Conservation (phyloP, 1,139 yeast species). For the Keqinozyma sinolaborantium region DNA sequence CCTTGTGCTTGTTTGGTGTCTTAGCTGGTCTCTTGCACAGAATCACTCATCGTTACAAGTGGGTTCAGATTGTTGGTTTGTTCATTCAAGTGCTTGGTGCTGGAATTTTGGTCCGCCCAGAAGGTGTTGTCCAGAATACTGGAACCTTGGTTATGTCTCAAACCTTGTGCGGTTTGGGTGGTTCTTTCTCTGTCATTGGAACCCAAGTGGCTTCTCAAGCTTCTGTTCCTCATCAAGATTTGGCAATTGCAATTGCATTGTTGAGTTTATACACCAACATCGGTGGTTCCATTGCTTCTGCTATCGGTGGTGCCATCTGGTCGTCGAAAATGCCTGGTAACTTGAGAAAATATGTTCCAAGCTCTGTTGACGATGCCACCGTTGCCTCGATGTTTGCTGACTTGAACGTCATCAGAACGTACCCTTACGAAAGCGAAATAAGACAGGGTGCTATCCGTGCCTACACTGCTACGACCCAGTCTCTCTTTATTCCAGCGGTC, state of each 20-base stretch:
- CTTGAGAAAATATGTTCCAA: slow-evolving; percentile 20
- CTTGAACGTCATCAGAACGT: slow-evolving; percentile 13
- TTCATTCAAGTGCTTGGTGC: slow-evolving; percentile 22
- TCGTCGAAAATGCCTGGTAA: slow-evolving; percentile 33
- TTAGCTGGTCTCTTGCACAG: slow-evolving; percentile 25
- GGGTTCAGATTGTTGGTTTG: slow-evolving; percentile 23
- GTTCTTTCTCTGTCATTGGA: slow-evolving; percentile 25
- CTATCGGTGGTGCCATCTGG: slow-evolving; percentile 50
- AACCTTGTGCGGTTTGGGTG: slow-evolving; percentile 26
- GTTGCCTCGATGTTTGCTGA: slow-evolving; percentile 15
- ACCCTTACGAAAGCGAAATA: slow-evolving; percentile 16
- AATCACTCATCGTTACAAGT: slow-evolving; percentile 26
- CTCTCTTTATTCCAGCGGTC: slow-evolving; percentile 19
- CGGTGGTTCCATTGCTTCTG: slow-evolving; percentile 42
- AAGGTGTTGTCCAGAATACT: slow-evolving; percentile 15
- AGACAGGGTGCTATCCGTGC: slow-evolving; percentile 26
- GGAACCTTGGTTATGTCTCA: slow-evolving; percentile 16
- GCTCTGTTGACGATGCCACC: slow-evolving; percentile 10
- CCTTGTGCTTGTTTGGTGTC: slow-evolving; percentile 29
- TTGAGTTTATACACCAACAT: slow-evolving; percentile 36
- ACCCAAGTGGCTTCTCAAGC: slow-evolving; percentile 30
- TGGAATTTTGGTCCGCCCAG: slow-evolving; percentile 19
- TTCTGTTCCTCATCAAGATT: slow-evolving; percentile 41
- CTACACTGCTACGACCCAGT: slow-evolving; percentile 17
- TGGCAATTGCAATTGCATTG: slow-evolving; percentile 42